Base-by-base conservation (phyloP, 208 protist species). In the Phytomonas sp. region DNA sequence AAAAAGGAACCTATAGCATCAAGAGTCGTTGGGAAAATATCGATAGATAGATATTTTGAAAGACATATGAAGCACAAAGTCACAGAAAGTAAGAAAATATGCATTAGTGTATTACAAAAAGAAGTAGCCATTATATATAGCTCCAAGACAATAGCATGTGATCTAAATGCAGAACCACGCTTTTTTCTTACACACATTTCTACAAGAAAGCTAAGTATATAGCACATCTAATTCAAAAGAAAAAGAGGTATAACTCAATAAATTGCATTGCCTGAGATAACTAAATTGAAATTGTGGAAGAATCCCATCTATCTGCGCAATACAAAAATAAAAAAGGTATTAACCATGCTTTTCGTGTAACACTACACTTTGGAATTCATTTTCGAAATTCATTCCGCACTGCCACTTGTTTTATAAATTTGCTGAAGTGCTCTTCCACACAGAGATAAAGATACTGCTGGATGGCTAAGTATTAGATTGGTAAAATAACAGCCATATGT, bases 1-100 rank as follows among this genome's bases (percentile, higher is more conserved):
- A 65, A 65, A 65, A 65, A 63, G 6, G 36, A 26, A 6, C 36
- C 4, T 46, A 65, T 37, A 65, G 8, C 11, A 59, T 65, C 23
- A 65, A 65, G 61, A 1, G 6, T 26, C 20, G 23, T 59, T 65
- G 23, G 23, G 61, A 65, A 40, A 1, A 65, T 37, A 60, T 51
- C 11, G 1, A 6, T 28, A 23, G 5, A 65, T 59, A 65, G 36
- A 65, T 65, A 65, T 46, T 51, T 65, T 26, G 33, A 59, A 53
- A 17, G 0, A 65, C 6, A 40, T 0, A 65, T 43, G 6, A 65
- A 65, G 1, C 23, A 26, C 8, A 15, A 63, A 63, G 60, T 37
- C 33, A 65, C 8, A 26, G 23, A 56, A 65, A 60, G 2, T 4
- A 65, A 65, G 23, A 23, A 65, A 65, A 60, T 2, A 1, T 65